Evolutionary conservation across 2,329 filamentous ascomycete genomes (phyloP).

Genomic region (Celoporthe dispersa): DNA sequence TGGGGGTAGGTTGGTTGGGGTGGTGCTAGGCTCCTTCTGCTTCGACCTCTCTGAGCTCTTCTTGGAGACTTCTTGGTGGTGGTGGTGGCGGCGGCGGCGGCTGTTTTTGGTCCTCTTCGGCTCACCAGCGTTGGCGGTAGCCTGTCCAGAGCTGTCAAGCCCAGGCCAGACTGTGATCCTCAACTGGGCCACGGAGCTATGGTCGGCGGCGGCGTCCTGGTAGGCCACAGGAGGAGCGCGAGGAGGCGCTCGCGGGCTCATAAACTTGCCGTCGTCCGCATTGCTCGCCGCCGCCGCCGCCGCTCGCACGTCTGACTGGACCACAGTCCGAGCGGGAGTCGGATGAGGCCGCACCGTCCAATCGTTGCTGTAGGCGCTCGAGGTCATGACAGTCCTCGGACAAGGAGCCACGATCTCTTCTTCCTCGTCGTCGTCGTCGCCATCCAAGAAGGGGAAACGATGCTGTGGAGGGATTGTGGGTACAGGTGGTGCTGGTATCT

Average conservation of each 20-base stretch:
- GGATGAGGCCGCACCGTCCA: constrained; percentile 15
- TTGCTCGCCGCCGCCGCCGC: not conserved
- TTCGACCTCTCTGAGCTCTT: not conserved
- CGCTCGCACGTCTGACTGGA: not conserved
- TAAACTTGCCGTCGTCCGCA: not conserved
- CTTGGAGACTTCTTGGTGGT: not conserved
- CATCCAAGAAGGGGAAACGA: not conserved
- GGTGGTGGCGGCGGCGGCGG: not conserved
- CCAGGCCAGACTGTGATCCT: constrained; percentile 10
- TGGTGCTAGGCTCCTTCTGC: not conserved
- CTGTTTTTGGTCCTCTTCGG: not conserved
- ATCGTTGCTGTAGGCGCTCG: constrained; percentile 25
- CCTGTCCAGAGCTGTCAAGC: not conserved
- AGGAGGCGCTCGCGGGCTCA: constrained; percentile 2
- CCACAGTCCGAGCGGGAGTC: not conserved
- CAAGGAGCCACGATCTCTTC: no score
- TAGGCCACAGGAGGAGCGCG: not conserved
- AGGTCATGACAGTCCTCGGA: not conserved
- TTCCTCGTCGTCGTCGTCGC: not conserved
- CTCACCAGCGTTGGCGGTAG: not conserved
- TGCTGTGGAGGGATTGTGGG: not conserved
- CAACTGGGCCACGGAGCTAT: not conserved
- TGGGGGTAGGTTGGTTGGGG: not conserved
- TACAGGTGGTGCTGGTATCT: not conserved
- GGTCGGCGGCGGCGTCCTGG: not conserved